Conservation (phyloP, 805 yeast genomes). For the Wickerhamiella shivajii region DNA sequence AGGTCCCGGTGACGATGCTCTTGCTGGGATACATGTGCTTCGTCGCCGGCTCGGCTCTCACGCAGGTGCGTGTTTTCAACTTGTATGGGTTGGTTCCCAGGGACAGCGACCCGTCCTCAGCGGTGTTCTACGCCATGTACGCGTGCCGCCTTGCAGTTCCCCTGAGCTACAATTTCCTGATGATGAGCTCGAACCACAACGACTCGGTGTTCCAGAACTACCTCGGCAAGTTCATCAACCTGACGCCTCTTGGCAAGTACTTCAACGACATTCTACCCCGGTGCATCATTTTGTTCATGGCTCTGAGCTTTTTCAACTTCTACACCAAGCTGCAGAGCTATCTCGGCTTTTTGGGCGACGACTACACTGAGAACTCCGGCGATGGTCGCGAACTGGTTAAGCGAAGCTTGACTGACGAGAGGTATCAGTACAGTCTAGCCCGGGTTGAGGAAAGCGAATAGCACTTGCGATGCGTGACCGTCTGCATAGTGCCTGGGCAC, state of each 20-base stretch:
- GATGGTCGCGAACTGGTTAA: conserved; percentile 25
- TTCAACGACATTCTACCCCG: conserved; percentile 68
- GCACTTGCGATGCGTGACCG: no score
- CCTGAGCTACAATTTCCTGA: conserved; percentile 61
- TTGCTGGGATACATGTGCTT: conserved; percentile 52
- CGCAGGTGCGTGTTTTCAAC: conserved; percentile 56
- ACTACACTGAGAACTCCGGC: conserved; percentile 14
- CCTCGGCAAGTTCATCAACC: conserved; percentile 58
- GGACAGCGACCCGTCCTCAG: conserved; percentile 59
- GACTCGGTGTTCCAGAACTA: conserved; percentile 49
- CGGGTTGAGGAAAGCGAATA: no score
- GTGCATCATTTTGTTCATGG: conserved; percentile 53
- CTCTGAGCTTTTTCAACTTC: conserved; percentile 48
- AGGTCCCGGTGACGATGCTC: conserved; percentile 28
- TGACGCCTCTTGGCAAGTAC: conserved; percentile 58
- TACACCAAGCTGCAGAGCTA: conserved; percentile 43
- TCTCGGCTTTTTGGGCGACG: conserved; percentile 28
- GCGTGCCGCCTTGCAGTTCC: conserved; percentile 75
- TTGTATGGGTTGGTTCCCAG: conserved; percentile 60
- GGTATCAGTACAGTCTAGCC: conserved; percentile 15
- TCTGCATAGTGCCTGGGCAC: neutral
- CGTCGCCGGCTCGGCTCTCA: conserved; percentile 50
- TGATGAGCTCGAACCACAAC: conserved; percentile 40
- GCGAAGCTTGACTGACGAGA: conserved; percentile 20
- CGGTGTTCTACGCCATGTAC: conserved; percentile 65